These are phyloP conservation scores for Medicago arabica DNA, from an alignment of 306 rosid species.

Conservation along the genomic window DNA sequence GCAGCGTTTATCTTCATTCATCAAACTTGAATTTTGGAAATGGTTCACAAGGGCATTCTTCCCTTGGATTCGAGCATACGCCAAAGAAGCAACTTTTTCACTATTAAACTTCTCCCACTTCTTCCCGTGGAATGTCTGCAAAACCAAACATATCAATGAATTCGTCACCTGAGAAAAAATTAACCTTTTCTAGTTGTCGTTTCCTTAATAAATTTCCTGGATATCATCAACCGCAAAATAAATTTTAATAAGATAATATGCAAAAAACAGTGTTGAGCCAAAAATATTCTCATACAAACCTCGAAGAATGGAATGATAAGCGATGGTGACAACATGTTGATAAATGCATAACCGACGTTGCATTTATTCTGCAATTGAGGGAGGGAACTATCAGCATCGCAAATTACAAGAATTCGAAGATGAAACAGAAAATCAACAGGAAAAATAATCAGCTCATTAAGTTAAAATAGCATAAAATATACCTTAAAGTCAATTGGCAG, in stretches of 20 bases:
- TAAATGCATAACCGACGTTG: constrained; percentile 98
- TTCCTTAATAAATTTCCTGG: constrained; percentile 15
- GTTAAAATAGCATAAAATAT: constrained; percentile 29
- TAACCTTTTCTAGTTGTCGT: not conserved
- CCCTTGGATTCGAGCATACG: constrained; percentile 98
- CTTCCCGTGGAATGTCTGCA: constrained; percentile 92
- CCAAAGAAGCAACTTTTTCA: constrained; percentile 96
- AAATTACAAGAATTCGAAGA: not conserved
- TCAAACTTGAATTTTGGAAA: constrained; percentile 96
- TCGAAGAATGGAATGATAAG: constrained; percentile 86
- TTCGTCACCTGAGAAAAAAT: not conserved
- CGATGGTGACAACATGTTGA: constrained; percentile 94
- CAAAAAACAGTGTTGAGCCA: constrained; percentile 7
- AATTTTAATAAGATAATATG: constrained; percentile 21
- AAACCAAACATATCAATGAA: constrained; percentile 17
- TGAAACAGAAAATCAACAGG: not conserved
- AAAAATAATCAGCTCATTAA: constrained; percentile 8
- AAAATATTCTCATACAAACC: constrained; percentile 40
- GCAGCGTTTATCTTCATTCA: constrained; percentile 99
- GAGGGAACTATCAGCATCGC: constrained; percentile 38
- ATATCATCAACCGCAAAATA: constrained; percentile 21
- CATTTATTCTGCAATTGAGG: constrained; percentile 83
- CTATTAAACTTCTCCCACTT: constrained; percentile 99
- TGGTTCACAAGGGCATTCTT: constrained; percentile 93
- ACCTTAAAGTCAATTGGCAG: constrained; percentile 99